Percentiles rank a stretch among this genome's conserved stretches.
Evolutionary conservation across 345 rosid genomes (phyloP).

Genomic region (Camelina neglecta): DNA sequence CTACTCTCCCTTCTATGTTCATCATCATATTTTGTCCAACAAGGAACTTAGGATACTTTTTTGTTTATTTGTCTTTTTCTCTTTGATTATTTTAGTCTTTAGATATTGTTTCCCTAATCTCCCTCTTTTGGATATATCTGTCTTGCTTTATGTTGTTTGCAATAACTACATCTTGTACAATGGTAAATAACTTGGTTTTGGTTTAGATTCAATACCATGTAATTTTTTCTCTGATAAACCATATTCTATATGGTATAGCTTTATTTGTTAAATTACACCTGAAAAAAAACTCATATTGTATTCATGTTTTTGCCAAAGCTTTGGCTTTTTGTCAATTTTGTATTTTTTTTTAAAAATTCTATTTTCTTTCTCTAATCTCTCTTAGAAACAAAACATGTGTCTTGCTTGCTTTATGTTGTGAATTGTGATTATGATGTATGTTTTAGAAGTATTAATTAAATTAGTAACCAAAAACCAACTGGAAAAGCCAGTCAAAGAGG

Average conservation of each 20-base stretch:
- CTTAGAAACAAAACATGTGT: neutral
- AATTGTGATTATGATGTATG: conserved; percentile 33
- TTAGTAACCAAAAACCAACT: conserved; percentile 13
- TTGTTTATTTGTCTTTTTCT: conserved; percentile 23
- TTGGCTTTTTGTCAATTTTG: neutral
- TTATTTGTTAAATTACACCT: neutral
- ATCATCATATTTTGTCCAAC: neutral
- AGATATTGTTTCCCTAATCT: neutral
- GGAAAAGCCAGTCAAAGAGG: conserved; percentile 42
- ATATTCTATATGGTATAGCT: neutral
- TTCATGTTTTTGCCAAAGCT: neutral
- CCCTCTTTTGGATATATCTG: neutral
- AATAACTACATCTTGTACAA: neutral
- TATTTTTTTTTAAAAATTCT: neutral
- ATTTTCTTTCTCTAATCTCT: conserved; percentile 19
- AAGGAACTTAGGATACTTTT: conserved; percentile 20
- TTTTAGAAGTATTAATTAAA: conserved; percentile 14
- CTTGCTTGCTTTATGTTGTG: conserved; percentile 19
- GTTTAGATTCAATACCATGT: neutral
- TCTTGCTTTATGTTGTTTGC: conserved; percentile 21
- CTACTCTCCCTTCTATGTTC: neutral
- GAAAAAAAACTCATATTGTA: neutral
- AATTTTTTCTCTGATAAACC: neutral
- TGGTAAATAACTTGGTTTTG: neutral
- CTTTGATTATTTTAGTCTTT: conserved; percentile 7